Evolutionary conservation across 2,329 filamentous ascomycete genomes (phyloP), one percentile per base, ranked within the genome.

Genomic region (Paecilomyces fulvus): DNA sequence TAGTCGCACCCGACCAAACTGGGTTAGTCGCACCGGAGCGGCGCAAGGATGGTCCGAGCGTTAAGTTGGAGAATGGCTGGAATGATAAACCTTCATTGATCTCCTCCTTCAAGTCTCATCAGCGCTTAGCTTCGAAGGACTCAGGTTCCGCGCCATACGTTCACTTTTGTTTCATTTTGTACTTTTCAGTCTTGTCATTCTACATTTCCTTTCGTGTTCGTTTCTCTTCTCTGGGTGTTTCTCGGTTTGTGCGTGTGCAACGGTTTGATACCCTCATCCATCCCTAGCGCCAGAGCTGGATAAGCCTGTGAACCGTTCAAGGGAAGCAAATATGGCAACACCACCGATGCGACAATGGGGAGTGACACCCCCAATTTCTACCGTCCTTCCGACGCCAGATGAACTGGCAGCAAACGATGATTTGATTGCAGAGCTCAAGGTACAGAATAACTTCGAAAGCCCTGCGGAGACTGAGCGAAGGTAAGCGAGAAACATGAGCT

Each of bases 361-460:
- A 67, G 83, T 95, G 51, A 96, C 91, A 58, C 86, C 87, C 64
- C 88, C 94, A 51, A 89, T 99, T 37, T 95, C 91, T 20, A 81
- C 80, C 11, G 79, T 80, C 21, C 79, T 91, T 23, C 94, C 94
- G 3, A 94, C 88, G 1, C 82, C 87, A 55, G 77, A 82, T 37
- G 92, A 99, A 71, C 83, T 87, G 56, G 81, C 86, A 61, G 83
- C 88, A 53, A 95, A 90, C 65, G 86, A 90, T 63, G 80, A 86
- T 56, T 82, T 99, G 49, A 82, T 96, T 56, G 84, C 89, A 56
- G 92, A 96, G 74, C 77, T 99, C 59, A 90, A 90, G 70, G 80
- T 80, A 46, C 89, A 96, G 74, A 92, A 95, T 74, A 96, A 94
- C 54, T 99, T 96, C 66, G 94, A 97, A 74, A 84, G 83, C 54